Conservation (phyloP, 306 rosid genomes). For the Lagenaria siceraria region DNA sequence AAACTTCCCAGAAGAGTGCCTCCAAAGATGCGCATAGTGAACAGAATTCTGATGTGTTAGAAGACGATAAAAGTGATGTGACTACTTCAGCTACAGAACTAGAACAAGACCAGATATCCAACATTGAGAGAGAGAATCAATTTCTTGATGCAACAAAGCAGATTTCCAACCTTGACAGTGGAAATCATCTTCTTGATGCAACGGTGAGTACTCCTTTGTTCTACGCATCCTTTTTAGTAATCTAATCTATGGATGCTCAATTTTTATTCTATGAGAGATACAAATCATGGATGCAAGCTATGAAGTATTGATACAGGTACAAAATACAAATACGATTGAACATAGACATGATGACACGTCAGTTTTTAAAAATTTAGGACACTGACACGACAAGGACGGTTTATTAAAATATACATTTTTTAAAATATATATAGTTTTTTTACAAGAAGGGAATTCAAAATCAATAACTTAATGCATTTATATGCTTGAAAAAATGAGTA, state of each 20-base stretch:
- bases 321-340: too few relatives aligned
- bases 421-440: too few relatives aligned
- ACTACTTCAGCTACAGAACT: slow-evolving; percentile 18
- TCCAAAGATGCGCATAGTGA: slow-evolving; percentile 16
- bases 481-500: too few relatives aligned
- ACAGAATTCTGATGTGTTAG: slow-evolving; percentile 21
- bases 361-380: too few relatives aligned
- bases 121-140: slow-evolving; percentile 9
- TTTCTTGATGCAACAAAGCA: slow-evolving; percentile 14
- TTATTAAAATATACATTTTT: too few relatives aligned
- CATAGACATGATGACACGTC: too few relatives aligned
- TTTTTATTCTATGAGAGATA: neutral
- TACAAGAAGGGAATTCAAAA: too few relatives aligned
- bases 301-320: too few relatives aligned
- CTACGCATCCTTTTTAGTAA: neutral
- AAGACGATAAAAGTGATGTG: slow-evolving; percentile 17
- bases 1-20: slow-evolving; percentile 20
- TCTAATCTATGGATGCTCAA: neutral
- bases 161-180: slow-evolving; percentile 12
- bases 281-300: neutral
- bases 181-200: slow-evolving; percentile 24
- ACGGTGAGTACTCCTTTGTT: slow-evolving; percentile 28
- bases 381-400: too few relatives aligned
- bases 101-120: slow-evolving; percentile 20
- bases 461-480: too few relatives aligned